Conservation (phyloP, 208 protist genomes). For the Crithidia sp. region DNA sequence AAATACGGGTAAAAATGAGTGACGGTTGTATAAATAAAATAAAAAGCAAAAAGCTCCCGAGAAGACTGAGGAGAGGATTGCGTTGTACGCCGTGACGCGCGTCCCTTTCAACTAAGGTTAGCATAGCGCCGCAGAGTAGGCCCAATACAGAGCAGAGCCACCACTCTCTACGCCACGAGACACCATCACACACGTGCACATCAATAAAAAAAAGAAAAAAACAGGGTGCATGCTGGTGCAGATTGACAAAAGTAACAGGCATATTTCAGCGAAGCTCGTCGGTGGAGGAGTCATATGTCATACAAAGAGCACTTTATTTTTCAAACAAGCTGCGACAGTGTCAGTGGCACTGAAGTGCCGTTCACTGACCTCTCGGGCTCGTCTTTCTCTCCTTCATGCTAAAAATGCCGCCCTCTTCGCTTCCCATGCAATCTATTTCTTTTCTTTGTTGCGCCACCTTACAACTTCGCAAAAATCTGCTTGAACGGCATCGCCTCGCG, state of each 20-base stretch:
- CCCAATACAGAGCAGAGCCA: not conserved
- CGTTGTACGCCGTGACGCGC: too few relatives aligned
- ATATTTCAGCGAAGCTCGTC: not conserved
- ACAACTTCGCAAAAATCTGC: conserved; percentile 3
- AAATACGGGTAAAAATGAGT: not conserved
- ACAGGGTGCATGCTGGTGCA: not conserved
- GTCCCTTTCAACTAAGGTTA: too few relatives aligned
- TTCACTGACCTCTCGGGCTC: too few relatives aligned
- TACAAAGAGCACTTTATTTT: too few relatives aligned
- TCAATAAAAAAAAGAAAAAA: not conserved
- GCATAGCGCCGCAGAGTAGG: too few relatives aligned
- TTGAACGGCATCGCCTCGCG: conserved; percentile 38
- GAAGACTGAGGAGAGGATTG: not conserved
- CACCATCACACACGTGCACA: not conserved
- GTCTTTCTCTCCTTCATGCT: too few relatives aligned
- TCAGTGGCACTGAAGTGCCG: too few relatives aligned
- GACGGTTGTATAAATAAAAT: not conserved
- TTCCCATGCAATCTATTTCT: not conserved
- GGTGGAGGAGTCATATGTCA: too few relatives aligned
- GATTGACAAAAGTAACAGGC: not conserved
- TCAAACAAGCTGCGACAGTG: too few relatives aligned
- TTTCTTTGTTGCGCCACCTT: not conserved
- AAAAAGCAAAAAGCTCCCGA: not conserved
- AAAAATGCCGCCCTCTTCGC: too few relatives aligned
- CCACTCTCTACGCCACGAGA: too few relatives aligned